Evolutionary conservation across 176 grass and related monocot genomes (phyloP).

Genomic region (Aegilops bicornis): DNA sequence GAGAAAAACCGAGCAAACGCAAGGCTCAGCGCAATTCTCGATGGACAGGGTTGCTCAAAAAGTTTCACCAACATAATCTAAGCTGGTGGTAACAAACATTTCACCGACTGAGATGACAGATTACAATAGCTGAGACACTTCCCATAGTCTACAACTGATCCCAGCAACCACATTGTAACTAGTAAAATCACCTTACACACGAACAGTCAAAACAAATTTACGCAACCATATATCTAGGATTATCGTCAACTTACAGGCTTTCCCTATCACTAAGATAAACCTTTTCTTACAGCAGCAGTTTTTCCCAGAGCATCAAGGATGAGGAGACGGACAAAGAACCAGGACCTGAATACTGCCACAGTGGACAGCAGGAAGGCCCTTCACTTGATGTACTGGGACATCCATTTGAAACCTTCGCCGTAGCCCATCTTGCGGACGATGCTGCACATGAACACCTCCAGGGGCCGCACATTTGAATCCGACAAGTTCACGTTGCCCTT

Average conservation of each 20-base stretch:
- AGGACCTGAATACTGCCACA: conserved; percentile 5
- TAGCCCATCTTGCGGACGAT: conserved; percentile 70
- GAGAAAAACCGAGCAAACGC: neutral
- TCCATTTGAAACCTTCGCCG: conserved; percentile 61
- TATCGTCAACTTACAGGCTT: conserved; percentile 32
- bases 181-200: neutral
- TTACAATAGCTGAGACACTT: conserved; percentile 18
- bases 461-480: conserved; percentile 48
- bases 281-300: conserved; percentile 19
- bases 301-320: conserved; percentile 1
- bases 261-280: conserved; percentile 34
- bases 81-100: neutral
- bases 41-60: neutral
- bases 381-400: conserved; percentile 75
- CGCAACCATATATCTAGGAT: conserved; percentile 21
- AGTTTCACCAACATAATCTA: neutral
- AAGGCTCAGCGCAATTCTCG: neutral
- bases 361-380: neutral
- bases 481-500: conserved; percentile 55
- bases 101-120: conserved; percentile 2
- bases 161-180: conserved; percentile 13
- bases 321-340: conserved; percentile 2
- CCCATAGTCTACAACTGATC: neutral
- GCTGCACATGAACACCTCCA: conserved; percentile 73
- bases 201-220: conserved; percentile 30